phyloP scores from a whole-genome alignment of 2,329 filamentous ascomycete genomes.

The Didymella arachidicola region DNA sequence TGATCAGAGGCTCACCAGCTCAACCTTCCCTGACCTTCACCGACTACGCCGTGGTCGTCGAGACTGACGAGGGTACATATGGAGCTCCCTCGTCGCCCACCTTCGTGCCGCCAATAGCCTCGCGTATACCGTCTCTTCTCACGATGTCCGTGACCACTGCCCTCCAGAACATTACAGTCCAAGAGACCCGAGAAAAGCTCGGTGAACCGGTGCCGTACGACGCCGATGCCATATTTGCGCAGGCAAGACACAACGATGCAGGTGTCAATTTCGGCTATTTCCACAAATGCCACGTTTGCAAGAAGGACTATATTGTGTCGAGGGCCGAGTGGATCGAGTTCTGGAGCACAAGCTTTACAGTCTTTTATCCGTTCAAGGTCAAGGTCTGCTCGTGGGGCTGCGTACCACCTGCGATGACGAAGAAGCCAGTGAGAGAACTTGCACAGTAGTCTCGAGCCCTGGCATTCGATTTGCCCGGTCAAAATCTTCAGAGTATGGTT shows the following conservation, averaged over 20 bases:
- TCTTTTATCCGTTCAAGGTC: constrained; percentile 34
- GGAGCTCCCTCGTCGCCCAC: constrained; percentile 26
- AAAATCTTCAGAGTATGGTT: too few species aligned
- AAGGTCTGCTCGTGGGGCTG: constrained; percentile 46
- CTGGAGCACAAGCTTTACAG: constrained; percentile 24
- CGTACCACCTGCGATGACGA: constrained; percentile 32
- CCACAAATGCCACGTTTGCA: constrained; percentile 39
- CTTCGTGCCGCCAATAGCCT: constrained; percentile 26
- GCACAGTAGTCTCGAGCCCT: neutral
- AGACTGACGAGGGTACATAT: constrained; percentile 29
- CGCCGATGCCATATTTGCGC: constrained; percentile 24
- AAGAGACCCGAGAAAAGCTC: constrained; percentile 17
- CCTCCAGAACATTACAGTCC: constrained; percentile 19
- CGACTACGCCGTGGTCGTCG: constrained; percentile 27
- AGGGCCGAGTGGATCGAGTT: constrained; percentile 46
- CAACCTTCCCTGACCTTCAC: constrained; percentile 15
- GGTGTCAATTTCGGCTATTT: constrained; percentile 28
- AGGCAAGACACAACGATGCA: constrained; percentile 27
- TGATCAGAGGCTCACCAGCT: constrained; percentile 24
- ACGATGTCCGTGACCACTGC: constrained; percentile 26
- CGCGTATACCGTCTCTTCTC: constrained; percentile 26
- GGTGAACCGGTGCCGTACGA: constrained; percentile 18
- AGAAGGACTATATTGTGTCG: constrained; percentile 37
- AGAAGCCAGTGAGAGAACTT: constrained; percentile 23
- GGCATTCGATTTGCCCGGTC: too few species aligned